Conservation (phyloP, 805 yeast species). For the Spathaspora girioi region DNA sequence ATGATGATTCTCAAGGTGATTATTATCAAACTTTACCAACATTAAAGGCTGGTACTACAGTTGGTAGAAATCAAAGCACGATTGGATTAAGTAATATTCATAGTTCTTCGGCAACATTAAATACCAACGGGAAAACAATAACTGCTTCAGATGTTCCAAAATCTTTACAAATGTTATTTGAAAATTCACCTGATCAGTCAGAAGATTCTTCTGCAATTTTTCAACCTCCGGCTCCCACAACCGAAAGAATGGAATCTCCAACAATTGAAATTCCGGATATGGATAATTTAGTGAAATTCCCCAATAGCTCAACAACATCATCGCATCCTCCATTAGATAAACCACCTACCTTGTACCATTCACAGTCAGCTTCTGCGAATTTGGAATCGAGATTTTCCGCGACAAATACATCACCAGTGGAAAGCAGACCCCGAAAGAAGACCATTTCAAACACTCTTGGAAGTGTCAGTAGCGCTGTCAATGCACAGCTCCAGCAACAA, state of each 20-base stretch:
- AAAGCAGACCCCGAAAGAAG: slow-evolving; percentile 32
- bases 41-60: slow-evolving; percentile 8
- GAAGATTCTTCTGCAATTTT: slow-evolving; percentile 7
- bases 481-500: slow-evolving; percentile 18
- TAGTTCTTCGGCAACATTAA: slow-evolving; percentile 9
- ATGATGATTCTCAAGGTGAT: slow-evolving; percentile 11
- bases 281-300: slow-evolving; percentile 36
- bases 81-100: slow-evolving; percentile 2
- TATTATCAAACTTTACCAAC: slow-evolving; percentile 30
- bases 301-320: slow-evolving; percentile 4
- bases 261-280: slow-evolving; percentile 70
- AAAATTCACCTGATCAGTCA: slow-evolving; percentile 32
- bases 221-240: slow-evolving; percentile 7
- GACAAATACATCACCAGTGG: slow-evolving; percentile 13
- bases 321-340: slow-evolving; percentile 28
- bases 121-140: slow-evolving; percentile 2
- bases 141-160: slow-evolving; percentile 54
- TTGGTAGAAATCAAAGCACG: slow-evolving; percentile 2
- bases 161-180: slow-evolving; percentile 68
- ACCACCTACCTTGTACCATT: slow-evolving; percentile 41
- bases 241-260: slow-evolving; percentile 49
- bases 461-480: slow-evolving; percentile 12
- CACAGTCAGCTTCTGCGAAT: slow-evolving; percentile 41
- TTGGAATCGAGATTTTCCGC: slow-evolving; percentile 27
- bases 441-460: slow-evolving; percentile 36